Conservation (phyloP, 2,329 filamentous ascomycete species). For the Pyricularia pennisetigena region DNA sequence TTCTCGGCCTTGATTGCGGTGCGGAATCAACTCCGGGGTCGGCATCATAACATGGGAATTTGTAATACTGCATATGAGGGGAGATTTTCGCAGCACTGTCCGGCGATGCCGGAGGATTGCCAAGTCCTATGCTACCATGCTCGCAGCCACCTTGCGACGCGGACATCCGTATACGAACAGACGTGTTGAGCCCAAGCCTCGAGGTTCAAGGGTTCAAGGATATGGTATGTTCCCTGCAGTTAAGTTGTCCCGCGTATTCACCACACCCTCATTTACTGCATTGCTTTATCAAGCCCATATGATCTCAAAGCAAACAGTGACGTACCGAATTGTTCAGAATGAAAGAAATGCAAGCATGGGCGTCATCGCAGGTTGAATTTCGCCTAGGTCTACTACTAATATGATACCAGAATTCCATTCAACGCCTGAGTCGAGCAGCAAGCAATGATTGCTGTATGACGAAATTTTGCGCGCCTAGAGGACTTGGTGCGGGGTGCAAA, state of each 20-base stretch:
- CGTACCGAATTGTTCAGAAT: not conserved
- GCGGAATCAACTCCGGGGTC: slow-evolving; percentile 1
- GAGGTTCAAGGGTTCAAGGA: not conserved
- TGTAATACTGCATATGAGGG: not conserved
- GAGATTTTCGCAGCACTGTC: not conserved
- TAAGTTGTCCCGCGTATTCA: not conserved
- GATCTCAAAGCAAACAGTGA: not conserved
- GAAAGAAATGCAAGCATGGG: not conserved
- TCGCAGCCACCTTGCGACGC: not conserved
- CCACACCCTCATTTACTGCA: not conserved
- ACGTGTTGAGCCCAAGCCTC: not conserved
- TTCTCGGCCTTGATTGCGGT: not conserved
- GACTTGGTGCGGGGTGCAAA: not conserved
- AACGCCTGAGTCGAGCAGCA: not conserved
- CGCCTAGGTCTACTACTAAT: not conserved
- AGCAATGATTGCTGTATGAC: not conserved
- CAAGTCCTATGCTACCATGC: not conserved
- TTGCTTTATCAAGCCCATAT: not conserved
- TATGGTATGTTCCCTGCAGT: not conserved
- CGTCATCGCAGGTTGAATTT: not conserved
- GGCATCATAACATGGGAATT: not conserved
- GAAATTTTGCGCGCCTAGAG: not conserved
- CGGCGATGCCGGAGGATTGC: not conserved
- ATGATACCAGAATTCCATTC: not conserved
- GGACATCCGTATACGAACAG: not conserved